Conservation (phyloP, 257 asterid genomes). For the Voacanga thouarsii region DNA sequence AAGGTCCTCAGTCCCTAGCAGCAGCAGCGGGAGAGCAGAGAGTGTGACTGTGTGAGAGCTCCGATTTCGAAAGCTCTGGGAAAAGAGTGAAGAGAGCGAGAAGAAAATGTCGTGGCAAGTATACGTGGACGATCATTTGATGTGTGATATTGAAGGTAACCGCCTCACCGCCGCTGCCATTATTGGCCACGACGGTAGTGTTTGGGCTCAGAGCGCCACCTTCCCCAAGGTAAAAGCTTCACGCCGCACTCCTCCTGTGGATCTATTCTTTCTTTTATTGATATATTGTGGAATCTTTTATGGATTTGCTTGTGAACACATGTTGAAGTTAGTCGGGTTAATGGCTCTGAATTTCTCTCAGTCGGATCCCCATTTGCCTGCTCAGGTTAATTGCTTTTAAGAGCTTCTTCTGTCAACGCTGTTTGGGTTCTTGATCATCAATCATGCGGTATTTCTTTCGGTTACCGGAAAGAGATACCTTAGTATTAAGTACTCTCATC, state of each 20-base stretch:
- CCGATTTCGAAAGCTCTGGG: not conserved
- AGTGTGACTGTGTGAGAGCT: not conserved
- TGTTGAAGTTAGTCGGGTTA: not conserved
- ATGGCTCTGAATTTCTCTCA: not conserved
- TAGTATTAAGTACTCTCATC: no score
- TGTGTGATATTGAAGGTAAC: slow-evolving; percentile 62
- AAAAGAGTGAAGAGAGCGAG: not conserved
- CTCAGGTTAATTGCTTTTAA: not conserved
- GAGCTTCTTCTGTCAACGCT: not conserved
- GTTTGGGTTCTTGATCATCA: not conserved
- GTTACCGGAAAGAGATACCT: not conserved
- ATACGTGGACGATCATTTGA: slow-evolving; percentile 70
- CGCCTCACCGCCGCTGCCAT: slow-evolving; percentile 68
- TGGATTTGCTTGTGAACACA: not conserved
- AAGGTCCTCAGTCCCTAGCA: no score
- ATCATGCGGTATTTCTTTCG: no score
- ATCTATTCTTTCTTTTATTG: not conserved
- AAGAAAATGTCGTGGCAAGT: slow-evolving; percentile 81
- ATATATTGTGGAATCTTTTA: not conserved
- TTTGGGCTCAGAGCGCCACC: slow-evolving; percentile 73
- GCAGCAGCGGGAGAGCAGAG: not conserved
- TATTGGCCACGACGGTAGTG: slow-evolving; percentile 68
- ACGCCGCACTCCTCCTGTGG: not conserved
- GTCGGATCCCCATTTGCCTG: not conserved
- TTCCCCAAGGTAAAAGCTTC: slow-evolving; percentile 58